Conservation (phyloP, 768 basidiomycete species). For the Exsudoporus frostii region DNA sequence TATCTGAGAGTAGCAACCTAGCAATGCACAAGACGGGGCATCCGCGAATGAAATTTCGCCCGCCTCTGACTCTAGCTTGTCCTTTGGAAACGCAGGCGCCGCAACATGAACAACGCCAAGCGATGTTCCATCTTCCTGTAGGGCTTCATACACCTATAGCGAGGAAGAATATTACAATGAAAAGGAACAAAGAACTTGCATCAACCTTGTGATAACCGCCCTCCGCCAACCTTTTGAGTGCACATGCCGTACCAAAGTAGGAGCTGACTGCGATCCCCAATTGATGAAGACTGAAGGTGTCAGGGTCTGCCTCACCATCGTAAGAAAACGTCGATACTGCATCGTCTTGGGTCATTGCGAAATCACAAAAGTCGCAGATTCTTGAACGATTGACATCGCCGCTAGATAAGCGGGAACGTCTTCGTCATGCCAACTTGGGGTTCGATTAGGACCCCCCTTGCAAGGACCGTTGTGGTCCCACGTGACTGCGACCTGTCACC, state of each 20-base stretch:
- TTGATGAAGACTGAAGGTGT: not conserved
- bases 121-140: not conserved
- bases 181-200: not conserved
- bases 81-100: not conserved
- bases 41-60: not conserved
- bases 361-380: no score
- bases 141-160: not conserved
- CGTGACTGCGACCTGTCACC: no score
- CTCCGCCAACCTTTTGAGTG: not conserved
- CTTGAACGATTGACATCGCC: no score
- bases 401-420: no score
- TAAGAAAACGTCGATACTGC: no score
- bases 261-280: not conserved
- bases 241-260: not conserved
- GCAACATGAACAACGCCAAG: not conserved
- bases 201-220: not conserved
- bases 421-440: no score
- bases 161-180: not conserved
- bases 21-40: not conserved
- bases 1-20: not conserved
- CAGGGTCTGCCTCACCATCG: no score
- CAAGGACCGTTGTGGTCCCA: no score
- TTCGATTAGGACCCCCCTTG: no score
- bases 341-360: no score
- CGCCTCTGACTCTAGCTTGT: constrained; percentile 1